These are phyloP conservation scores for Boletellus deceptivus DNA, from an alignment of 1,284 basidiomycete species.

Conservation along the genomic window DNA sequence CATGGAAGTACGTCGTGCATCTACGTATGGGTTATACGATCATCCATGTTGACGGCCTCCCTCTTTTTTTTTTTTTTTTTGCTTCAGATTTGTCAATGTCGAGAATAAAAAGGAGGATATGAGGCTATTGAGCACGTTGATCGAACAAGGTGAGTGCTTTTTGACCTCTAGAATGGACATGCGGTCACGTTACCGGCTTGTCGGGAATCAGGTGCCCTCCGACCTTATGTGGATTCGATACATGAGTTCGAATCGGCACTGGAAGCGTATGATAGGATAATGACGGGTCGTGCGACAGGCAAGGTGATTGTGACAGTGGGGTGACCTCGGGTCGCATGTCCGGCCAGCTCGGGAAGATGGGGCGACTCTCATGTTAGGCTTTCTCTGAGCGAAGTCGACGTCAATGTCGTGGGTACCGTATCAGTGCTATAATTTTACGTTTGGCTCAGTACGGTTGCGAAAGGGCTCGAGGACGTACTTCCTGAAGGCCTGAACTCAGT, in stretches of 20 bases:
- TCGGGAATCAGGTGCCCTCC: slow-evolving; percentile 44
- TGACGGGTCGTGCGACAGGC: slow-evolving; percentile 55
- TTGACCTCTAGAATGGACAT: background rate
- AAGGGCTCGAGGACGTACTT: too few species aligned
- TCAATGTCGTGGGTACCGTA: too few species aligned
- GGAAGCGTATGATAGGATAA: slow-evolving; percentile 60
- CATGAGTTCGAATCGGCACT: slow-evolving; percentile 54
- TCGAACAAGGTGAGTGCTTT: slow-evolving; percentile 22
- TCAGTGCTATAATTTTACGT: too few species aligned
- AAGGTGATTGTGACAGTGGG: slow-evolving; percentile 60
- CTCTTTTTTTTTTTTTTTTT: background rate
- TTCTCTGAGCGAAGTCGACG: too few species aligned
- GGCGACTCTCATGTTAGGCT: too few species aligned
- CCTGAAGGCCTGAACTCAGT: too few species aligned
- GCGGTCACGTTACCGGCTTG: background rate
- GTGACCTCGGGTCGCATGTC: slow-evolving; percentile 1
- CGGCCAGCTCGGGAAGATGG: too few species aligned
- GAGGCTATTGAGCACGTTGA: slow-evolving; percentile 10
- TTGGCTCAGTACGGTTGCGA: too few species aligned
- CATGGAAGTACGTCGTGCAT: slow-evolving; percentile 38
- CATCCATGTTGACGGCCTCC: background rate
- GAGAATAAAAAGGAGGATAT: slow-evolving; percentile 14
- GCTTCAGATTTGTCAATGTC: slow-evolving; percentile 7
- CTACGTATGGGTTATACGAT: background rate
- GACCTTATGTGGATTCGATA: slow-evolving; percentile 60